Evolutionary conservation across 1,139 yeast species (phyloP).

Genomic region (Scheffersomyces illinoinensis): DNA sequence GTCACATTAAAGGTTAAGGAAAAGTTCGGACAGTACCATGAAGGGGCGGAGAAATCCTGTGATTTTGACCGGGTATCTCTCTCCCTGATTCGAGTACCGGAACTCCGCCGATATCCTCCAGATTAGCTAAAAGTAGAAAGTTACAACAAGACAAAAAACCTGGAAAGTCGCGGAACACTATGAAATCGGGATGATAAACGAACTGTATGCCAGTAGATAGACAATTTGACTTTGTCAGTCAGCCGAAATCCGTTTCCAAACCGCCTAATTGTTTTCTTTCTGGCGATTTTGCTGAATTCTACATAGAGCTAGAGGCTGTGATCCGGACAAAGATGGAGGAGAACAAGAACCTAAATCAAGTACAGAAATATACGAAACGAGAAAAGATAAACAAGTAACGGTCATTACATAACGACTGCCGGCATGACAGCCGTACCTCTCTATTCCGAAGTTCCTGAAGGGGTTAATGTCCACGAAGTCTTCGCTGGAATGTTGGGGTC

Average conservation of each 20-base stretch:
- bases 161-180: background rate
- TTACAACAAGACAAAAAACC: too few species aligned
- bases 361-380: too few species aligned
- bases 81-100: background rate
- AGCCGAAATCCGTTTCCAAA: background rate
- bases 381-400: background rate
- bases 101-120: background rate
- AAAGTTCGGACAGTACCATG: background rate
- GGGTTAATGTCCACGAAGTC: background rate
- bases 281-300: too few species aligned
- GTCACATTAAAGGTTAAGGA: background rate
- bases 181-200: background rate
- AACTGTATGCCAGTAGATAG: background rate
- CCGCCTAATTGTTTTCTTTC: too few species aligned
- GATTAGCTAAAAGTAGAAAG: too few species aligned
- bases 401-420: background rate
- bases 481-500: background rate
- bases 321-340: too few species aligned
- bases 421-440: background rate
- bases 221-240: background rate
- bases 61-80: background rate
- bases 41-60: background rate
- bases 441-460: background rate
- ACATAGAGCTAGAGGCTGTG: too few species aligned
- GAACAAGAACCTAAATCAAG: background rate